Conservation (phyloP, 805 yeast species). For the Candida gorgasii region DNA sequence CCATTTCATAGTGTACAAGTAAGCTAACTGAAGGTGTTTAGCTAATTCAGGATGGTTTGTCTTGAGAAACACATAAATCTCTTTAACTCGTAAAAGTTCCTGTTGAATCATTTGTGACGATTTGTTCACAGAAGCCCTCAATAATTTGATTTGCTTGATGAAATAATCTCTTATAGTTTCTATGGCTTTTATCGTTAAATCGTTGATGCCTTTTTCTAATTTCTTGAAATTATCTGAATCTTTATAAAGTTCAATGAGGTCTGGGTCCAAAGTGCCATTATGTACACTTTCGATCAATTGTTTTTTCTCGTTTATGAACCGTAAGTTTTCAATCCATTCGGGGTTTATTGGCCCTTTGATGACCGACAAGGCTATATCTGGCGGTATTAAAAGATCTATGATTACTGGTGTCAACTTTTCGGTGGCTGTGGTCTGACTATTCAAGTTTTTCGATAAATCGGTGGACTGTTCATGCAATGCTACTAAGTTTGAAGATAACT, state of each 20-base stretch:
- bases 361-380: constrained; percentile 61
- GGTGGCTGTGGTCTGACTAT: constrained; percentile 26
- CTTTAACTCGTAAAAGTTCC: constrained; percentile 61
- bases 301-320: constrained; percentile 57
- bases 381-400: constrained; percentile 73
- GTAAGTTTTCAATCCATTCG: constrained; percentile 67
- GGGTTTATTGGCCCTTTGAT: constrained; percentile 55
- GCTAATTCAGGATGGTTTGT: constrained; percentile 63
- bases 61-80: constrained; percentile 57
- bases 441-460: constrained; percentile 28
- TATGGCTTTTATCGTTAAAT: constrained; percentile 60
- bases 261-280: constrained; percentile 12
- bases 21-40: constrained; percentile 72
- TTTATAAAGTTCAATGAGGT: constrained; percentile 12
- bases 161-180: constrained; percentile 77
- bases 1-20: constrained; percentile 89
- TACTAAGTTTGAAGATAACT: constrained; percentile 32
- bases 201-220: constrained; percentile 40
- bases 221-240: constrained; percentile 26
- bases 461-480: constrained; percentile 36
- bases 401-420: constrained; percentile 71
- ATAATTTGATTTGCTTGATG: constrained; percentile 60
- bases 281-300: constrained; percentile 43
- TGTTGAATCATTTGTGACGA: constrained; percentile 73
- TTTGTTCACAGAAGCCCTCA: constrained; percentile 57